A percentile compares a stretch with the other conserved stretches of the same genome.
Evolutionary conservation across 768 basidiomycete genomes (phyloP).

Genomic region (Cystofilobasidium capitatum): DNA sequence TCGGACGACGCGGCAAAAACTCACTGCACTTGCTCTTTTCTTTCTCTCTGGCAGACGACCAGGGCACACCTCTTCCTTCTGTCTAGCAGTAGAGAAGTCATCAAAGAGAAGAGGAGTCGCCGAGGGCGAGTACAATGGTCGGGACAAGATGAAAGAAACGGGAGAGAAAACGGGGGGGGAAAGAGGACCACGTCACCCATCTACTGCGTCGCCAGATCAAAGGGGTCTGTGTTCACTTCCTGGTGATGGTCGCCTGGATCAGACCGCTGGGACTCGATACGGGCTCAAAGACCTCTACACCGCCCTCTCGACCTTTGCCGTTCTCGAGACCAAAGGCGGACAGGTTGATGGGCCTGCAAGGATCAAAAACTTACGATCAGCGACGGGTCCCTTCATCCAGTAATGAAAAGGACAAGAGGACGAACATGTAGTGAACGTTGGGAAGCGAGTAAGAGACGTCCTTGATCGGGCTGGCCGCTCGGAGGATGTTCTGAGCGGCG

Average conservation of each 20-base stretch:
- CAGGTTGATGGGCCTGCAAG: constrained; percentile 37
- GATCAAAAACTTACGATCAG: constrained; percentile 43
- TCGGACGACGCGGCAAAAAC: no score
- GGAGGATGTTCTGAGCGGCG: constrained; percentile 66
- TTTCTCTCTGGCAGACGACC: no score
- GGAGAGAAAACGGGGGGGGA: no score
- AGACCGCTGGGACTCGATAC: constrained; percentile 58
- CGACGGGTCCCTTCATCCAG: neutral
- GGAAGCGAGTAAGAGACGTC: constrained; percentile 66
- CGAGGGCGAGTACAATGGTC: no score
- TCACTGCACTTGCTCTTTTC: no score
- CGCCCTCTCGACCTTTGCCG: constrained; percentile 42
- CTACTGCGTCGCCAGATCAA: no score
- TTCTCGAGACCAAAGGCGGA: constrained; percentile 41
- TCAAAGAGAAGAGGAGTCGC: no score
- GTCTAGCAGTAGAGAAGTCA: no score
- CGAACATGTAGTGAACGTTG: constrained; percentile 44
- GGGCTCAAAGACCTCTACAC: constrained; percentile 80
- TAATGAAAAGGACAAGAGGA: neutral
- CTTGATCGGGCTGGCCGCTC: constrained; percentile 53
- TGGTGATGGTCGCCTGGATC: constrained; percentile 40
- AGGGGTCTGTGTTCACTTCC: no score
- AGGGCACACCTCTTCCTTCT: no score
- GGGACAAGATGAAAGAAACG: no score
- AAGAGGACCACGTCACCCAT: no score